phyloP scores from a whole-genome alignment of 805 yeast genomes.

The Clavispora phyllophila region DNA sequence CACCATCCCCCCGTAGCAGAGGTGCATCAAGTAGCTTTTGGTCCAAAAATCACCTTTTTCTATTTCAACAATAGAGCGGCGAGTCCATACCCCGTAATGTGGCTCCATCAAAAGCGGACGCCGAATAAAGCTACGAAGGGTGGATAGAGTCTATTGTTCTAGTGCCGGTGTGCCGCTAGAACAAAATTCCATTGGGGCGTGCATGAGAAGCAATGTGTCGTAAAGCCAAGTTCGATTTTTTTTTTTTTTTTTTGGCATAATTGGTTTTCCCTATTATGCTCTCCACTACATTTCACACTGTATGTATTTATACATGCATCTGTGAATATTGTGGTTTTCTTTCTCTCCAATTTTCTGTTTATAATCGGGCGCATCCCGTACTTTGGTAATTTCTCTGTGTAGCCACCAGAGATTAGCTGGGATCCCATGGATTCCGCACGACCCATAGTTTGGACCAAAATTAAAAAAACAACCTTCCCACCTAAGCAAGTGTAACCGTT shows the following conservation, averaged over 20 bases:
- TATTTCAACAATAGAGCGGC: too few species aligned
- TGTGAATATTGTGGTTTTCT: neutral
- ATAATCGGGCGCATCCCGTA: neutral
- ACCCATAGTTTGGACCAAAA: neutral
- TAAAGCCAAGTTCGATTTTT: neutral
- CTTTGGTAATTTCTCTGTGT: neutral
- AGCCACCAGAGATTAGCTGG: neutral
- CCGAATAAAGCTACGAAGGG: too few species aligned
- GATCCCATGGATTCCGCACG: neutral
- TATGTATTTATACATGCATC: neutral
- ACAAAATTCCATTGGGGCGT: neutral
- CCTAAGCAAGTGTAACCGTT: neutral
- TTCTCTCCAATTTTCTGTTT: neutral
- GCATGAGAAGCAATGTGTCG: neutral
- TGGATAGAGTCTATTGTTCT: neutral
- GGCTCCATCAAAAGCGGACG: too few species aligned
- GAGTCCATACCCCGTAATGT: too few species aligned
- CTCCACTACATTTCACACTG: neutral
- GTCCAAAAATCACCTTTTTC: neutral
- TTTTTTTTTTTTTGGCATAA: slow-evolving; percentile 1
- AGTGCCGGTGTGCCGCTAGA: neutral
- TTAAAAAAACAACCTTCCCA: neutral
- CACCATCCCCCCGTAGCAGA: neutral
- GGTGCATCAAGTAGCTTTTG: neutral
- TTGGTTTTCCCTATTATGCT: neutral